Percentiles rank a stretch among this genome's conserved stretches.
Conservation (phyloP, 1,284 basidiomycete genomes). For the Tetrapyrgos nigripes region DNA sequence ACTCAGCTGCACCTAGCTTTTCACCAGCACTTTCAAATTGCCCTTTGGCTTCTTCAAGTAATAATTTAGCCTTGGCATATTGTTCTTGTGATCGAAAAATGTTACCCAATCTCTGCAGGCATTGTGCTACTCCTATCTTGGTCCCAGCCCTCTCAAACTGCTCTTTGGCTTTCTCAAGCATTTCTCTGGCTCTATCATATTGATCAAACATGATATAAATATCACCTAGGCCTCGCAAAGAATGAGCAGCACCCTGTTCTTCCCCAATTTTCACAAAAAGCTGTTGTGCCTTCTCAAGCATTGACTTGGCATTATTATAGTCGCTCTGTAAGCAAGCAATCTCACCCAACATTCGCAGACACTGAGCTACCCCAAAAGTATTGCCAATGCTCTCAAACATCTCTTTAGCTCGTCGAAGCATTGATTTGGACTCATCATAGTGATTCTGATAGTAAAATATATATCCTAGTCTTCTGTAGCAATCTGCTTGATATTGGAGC, state of each 20-base stretch:
- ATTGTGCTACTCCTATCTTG: conserved; percentile 10
- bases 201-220: conserved; percentile 11
- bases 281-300: conserved; percentile 1
- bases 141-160: background rate
- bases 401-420: background rate
- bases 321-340: conserved; percentile 1
- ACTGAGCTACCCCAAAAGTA: conserved; percentile 11
- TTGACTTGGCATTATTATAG: conserved; percentile 10
- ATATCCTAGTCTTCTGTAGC: background rate
- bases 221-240: conserved; percentile 11
- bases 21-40: background rate
- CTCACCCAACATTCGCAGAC: background rate
- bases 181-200: conserved; percentile 2
- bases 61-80: conserved; percentile 1
- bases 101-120: conserved; percentile 5
- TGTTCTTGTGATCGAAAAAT: conserved; percentile 1
- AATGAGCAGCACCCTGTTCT: conserved; percentile 10
- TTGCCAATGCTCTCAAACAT: background rate
- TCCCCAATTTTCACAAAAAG: conserved; percentile 10
- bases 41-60: conserved; percentile 1
- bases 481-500: background rate
- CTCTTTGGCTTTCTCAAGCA: background rate
- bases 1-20: conserved; percentile 8
- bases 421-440: background rate
- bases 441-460: background rate